Evolutionary conservation across 768 basidiomycete species (phyloP).

Genomic region (Galerina marginata): DNA sequence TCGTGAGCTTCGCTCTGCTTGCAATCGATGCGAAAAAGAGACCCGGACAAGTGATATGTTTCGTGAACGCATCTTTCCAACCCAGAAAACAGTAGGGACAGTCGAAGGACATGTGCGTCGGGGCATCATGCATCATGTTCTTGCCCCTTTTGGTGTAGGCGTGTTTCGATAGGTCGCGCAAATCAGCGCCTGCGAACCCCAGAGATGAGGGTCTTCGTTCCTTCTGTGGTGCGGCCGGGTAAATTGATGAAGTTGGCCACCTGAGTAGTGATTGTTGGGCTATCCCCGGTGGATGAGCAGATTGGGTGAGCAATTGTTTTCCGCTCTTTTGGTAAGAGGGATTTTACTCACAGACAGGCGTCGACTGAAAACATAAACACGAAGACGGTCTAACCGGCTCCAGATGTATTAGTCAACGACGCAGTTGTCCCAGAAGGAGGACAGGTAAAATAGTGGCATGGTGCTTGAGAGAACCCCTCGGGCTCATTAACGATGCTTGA

Average conservation of each 20-base stretch:
- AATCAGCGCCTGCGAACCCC: slow-evolving; percentile 27
- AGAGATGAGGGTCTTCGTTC: slow-evolving; percentile 37
- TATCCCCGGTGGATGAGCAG: slow-evolving; percentile 28
- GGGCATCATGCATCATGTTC: neutral
- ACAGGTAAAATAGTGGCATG: too few relatives aligned
- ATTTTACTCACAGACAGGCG: too few relatives aligned
- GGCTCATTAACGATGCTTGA: too few relatives aligned
- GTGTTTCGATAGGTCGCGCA: slow-evolving; percentile 36
- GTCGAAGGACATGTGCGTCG: neutral
- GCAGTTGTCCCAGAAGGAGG: too few relatives aligned
- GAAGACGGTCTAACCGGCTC: too few relatives aligned
- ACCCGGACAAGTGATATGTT: neutral
- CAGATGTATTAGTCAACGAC: too few relatives aligned
- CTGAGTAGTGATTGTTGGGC: slow-evolving; percentile 38
- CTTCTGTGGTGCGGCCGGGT: slow-evolving; percentile 19
- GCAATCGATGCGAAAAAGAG: too few relatives aligned
- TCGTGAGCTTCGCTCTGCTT: too few relatives aligned
- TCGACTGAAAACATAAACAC: too few relatives aligned
- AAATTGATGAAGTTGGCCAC: slow-evolving; percentile 31
- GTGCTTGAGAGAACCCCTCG: too few relatives aligned
- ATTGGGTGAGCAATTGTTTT: slow-evolving; percentile 27
- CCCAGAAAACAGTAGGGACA: neutral
- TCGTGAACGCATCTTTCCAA: slow-evolving; percentile 5
- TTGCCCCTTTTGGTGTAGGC: slow-evolving; percentile 29
- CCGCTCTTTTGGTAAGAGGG: too few relatives aligned